Conservation (phyloP, 164 flowering plant genomes). For the Macadamia tetraphylla region DNA sequence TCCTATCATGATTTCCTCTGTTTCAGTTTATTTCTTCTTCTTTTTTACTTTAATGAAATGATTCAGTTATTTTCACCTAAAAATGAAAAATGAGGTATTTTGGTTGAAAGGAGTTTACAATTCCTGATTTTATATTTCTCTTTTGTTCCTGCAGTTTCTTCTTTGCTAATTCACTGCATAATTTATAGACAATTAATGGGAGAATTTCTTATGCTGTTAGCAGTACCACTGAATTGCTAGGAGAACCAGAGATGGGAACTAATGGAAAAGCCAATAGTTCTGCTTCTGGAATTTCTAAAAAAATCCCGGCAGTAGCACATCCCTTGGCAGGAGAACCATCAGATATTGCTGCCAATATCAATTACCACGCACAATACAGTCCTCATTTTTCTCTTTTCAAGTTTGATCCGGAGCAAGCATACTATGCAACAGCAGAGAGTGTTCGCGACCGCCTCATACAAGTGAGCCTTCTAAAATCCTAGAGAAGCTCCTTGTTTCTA, state of each 20-base stretch:
- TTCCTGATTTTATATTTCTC: too few species aligned
- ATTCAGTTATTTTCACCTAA: too few species aligned
- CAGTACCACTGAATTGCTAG: background rate
- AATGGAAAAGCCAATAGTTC: constrained; percentile 24
- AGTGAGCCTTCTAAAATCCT: constrained; percentile 22
- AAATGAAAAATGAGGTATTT: too few species aligned
- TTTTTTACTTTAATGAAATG: too few species aligned
- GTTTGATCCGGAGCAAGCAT: constrained; percentile 90
- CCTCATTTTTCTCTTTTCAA: constrained; percentile 92
- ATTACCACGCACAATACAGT: constrained; percentile 68
- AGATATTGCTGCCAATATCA: constrained; percentile 78
- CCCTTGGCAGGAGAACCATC: constrained; percentile 58
- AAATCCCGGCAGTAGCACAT: constrained; percentile 53
- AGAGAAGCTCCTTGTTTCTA: background rate
- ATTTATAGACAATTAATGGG: background rate
- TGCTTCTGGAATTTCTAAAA: constrained; percentile 21
- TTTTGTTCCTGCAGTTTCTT: too few species aligned
- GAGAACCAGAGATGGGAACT: constrained; percentile 29
- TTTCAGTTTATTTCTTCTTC: too few species aligned
- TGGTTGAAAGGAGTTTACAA: too few species aligned
- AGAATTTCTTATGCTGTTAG: background rate
- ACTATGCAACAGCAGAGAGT: constrained; percentile 82
- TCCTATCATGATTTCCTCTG: too few species aligned
- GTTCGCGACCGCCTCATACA: constrained; percentile 77
- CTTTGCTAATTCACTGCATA: too few species aligned